Evolutionary conservation across 306 rosid genomes (phyloP), one percentile per base, ranked within the genome.

Genomic region (Pyrus betulifolia): DNA sequence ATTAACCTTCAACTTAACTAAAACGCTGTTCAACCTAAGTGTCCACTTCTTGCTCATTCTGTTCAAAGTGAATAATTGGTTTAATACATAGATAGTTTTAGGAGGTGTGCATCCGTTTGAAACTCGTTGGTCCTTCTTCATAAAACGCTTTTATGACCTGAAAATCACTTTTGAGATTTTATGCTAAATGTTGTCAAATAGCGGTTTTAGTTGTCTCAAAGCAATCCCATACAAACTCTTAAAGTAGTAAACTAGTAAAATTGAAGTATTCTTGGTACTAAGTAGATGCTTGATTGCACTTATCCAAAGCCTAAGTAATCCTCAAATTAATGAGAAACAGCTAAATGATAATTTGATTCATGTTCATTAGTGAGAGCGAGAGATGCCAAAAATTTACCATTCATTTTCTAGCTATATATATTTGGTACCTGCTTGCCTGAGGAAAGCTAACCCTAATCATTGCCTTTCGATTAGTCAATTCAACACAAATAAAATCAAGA

Each of bases 331-430:
- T 9, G 46, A 52, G 44, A 49, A 8, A 45, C 14, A 8, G 25
- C 46, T 2, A 65, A 52, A 57, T 11, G 31, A n/a, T 70, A n/a
- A 70, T 31, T 62, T 46, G 70, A 31, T 51, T 19, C 35, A 51
- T 70, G 25, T 18, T 7, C 33, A 75, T 38, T 28, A 27, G 27
- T 8, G 23, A 49, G 25, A 18, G 15, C 62, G 6, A 71, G 65
- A 71, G 22, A 78, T 71, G 67, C 77, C 82, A 64, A 78, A 71
- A 22, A 51, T 78, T 49, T 71, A 78, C 67, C 59, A 78, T 72
- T 79, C 74, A 57, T 67, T 55, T 66, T 58, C 22, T 79, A 46
- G 78, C 78, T 66, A 69, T 68, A 78, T 72, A 62, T 61, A 73
- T 28, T 5, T 33, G 79, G 70, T 66, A 75, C 65, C 51, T 57